These are phyloP conservation scores for Trichoderma citrinoviride DNA, from an alignment of 2,329 filamentous ascomycete genomes.

Conservation along the genomic window DNA sequence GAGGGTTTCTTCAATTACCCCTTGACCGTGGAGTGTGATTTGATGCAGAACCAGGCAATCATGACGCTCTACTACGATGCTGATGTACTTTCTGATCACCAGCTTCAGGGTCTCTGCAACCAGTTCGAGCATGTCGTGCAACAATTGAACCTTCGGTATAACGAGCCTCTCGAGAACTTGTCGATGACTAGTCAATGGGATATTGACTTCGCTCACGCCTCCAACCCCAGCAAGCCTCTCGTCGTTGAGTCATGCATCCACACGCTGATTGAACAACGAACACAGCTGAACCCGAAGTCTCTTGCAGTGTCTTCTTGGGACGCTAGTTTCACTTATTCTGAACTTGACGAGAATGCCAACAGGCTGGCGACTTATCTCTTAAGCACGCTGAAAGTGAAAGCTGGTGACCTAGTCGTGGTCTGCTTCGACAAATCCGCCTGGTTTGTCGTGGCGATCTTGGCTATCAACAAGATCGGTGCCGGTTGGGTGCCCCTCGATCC, in stretches of 20 bases:
- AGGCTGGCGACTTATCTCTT: not conserved
- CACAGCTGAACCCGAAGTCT: not conserved
- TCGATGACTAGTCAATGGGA: not conserved
- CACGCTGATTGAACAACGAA: slow-evolving; percentile 8
- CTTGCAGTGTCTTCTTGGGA: slow-evolving; percentile 26
- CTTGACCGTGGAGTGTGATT: not conserved
- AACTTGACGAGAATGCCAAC: slow-evolving; percentile 21
- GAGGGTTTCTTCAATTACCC: slow-evolving; percentile 15
- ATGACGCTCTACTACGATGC: slow-evolving; percentile 3
- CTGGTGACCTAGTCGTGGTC: slow-evolving; percentile 23
- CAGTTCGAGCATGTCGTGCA: slow-evolving; percentile 6
- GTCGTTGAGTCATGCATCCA: slow-evolving; percentile 16
- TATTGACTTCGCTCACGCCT: not conserved
- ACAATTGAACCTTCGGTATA: not conserved
- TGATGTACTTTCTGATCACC: not conserved
- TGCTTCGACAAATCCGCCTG: slow-evolving; percentile 26
- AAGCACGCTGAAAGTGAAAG: slow-evolving; percentile 24
- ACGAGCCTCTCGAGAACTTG: not conserved
- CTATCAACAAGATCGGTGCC: slow-evolving; percentile 31
- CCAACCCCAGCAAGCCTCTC: not conserved
- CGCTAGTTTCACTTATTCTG: slow-evolving; percentile 22
- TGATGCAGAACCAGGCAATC: not conserved
- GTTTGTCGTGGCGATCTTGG: slow-evolving; percentile 27
- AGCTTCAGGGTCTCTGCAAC: not conserved
- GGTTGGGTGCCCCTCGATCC: slow-evolving; percentile 15